Evolutionary conservation across 2,329 filamentous ascomycete genomes (phyloP).

Genomic region (Sphaerulina vaccinii): DNA sequence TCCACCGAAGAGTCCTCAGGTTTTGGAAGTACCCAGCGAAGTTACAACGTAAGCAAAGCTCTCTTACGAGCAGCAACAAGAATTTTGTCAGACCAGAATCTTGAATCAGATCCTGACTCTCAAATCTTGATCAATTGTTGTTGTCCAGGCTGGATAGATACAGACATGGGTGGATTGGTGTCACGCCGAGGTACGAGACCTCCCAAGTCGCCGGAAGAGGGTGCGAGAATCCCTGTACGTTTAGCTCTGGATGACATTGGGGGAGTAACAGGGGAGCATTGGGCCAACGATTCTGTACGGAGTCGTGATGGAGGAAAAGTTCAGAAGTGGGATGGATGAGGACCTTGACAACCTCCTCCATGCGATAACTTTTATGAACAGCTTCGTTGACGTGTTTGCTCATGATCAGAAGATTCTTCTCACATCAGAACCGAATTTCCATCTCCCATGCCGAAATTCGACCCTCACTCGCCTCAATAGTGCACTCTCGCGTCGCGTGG

Average conservation of each 20-base stretch:
- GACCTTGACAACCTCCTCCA: neutral
- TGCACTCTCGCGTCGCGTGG: neutral
- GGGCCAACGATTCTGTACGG: conserved; percentile 38
- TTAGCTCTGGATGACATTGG: conserved; percentile 39
- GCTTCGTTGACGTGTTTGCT: neutral
- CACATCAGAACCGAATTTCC: too few species aligned
- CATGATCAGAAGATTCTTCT: neutral
- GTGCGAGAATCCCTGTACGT: conserved; percentile 38
- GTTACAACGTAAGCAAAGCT: conserved; percentile 40
- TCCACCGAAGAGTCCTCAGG: conserved; percentile 29
- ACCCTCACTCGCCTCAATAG: neutral
- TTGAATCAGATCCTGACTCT: conserved; percentile 14
- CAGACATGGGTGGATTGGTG: conserved; percentile 39
- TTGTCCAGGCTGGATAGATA: conserved; percentile 41
- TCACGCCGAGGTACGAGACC: conserved; percentile 27
- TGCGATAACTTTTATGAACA: neutral
- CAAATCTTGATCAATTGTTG: conserved; percentile 38
- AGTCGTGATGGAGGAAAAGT: conserved; percentile 34
- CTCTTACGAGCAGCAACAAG: conserved; percentile 37
- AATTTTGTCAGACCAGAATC: conserved; percentile 33
- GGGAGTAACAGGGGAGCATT: conserved; percentile 38
- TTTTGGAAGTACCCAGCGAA: conserved; percentile 31
- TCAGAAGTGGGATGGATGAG: conserved; percentile 32
- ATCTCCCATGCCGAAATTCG: neutral
- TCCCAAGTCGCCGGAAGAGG: conserved; percentile 39